Percentiles rank a stretch among this genome's conserved stretches.
Conservation (phyloP, 176 grass and related monocot species). For the Eleusine coracana region DNA sequence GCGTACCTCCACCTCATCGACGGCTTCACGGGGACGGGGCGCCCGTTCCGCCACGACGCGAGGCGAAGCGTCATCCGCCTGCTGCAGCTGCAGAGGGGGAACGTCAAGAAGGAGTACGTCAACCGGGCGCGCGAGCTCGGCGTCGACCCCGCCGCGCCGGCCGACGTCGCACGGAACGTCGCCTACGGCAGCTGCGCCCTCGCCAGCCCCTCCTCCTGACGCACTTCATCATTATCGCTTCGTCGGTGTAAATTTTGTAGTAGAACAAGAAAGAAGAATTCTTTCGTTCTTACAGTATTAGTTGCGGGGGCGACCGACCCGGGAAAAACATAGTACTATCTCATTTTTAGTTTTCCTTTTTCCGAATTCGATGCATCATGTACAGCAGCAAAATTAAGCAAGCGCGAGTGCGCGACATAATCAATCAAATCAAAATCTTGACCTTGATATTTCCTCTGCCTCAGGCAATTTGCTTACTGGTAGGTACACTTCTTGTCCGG, state of each 20-base stretch:
- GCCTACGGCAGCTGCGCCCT: conserved; percentile 49
- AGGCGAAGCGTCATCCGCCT: conserved; percentile 67
- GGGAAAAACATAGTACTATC: not conserved
- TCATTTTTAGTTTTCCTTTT: not conserved
- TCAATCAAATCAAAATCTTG: conserved; percentile 17
- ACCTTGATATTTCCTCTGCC: conserved; percentile 12
- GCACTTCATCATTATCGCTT: too few species aligned
- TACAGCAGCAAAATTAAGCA: conserved; percentile 42
- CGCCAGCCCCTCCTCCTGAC: conserved; percentile 55
- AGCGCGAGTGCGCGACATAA: conserved; percentile 1
- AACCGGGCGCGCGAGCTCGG: conserved; percentile 61
- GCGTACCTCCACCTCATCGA: conserved; percentile 93
- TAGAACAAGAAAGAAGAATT: conserved; percentile 31
- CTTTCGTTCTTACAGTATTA: conserved; percentile 33
- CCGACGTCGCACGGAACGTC: conserved; percentile 47
- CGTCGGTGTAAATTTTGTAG: conserved; percentile 41
- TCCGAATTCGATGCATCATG: conserved; percentile 23
- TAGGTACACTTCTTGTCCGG: not conserved
- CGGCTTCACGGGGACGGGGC: conserved; percentile 74
- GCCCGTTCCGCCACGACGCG: conserved; percentile 72
- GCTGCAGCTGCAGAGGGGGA: conserved; percentile 65
- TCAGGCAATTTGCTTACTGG: not conserved
- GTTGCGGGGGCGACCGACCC: not conserved
- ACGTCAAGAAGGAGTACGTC: conserved; percentile 83
- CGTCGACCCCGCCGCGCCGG: conserved; percentile 58